Evolutionary conservation across 164 flowering plant species (phyloP), one percentile per base, ranked within the genome.

Genomic region (Malania oleifera): DNA sequence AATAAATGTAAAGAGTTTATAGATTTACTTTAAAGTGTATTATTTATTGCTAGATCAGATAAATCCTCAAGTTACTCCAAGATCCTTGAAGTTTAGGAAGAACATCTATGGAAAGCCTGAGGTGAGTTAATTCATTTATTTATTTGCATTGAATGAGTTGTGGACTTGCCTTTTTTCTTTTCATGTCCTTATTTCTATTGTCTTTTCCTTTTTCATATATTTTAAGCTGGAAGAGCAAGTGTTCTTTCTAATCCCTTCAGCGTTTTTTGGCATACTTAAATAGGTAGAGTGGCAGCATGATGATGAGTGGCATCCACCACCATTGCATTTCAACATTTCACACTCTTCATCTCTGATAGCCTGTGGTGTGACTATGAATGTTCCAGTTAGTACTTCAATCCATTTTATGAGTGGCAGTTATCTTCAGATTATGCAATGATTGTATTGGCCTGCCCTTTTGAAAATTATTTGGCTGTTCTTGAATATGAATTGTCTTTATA

Each of bases 311-410:
- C 45, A 61, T 24, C 79, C 71, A 24, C 83, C 85, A 34, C 75
- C 80, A 13, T 68, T 93, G 68, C 87, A 86, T 56, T 93, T 93
- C 75, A 93, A 93, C 59, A 54, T 93, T 31, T 90, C 97, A 5
- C 99, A 93, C 71, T 82, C 99, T 34, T 77, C 92, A 55, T 86
- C 97, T 29, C 62, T 93, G 73, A 77, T 93, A 70, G 97, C 90
- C n/a, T 93, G 99, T 81, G 99, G 95, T 26, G 86, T 93, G 68
- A 78, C 92, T 19, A n/a, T 67, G n/a, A 67, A 74, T 71, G 67
- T 77, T 52, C 85, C 76, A 2, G 97, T 85, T 78, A 71, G 68
- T 54, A 54, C 22, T 59, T 52, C 25, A 22, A 20, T 60, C 59
- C 65, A 51, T 62, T 55, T 59, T 19, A 17, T 60, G 7, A 11